A percentile compares a stretch with the other conserved stretches of the same genome.
These are phyloP conservation scores for Nemania sp. DNA, from an alignment of 2,329 filamentous ascomycete genomes.

Conservation along the genomic window DNA sequence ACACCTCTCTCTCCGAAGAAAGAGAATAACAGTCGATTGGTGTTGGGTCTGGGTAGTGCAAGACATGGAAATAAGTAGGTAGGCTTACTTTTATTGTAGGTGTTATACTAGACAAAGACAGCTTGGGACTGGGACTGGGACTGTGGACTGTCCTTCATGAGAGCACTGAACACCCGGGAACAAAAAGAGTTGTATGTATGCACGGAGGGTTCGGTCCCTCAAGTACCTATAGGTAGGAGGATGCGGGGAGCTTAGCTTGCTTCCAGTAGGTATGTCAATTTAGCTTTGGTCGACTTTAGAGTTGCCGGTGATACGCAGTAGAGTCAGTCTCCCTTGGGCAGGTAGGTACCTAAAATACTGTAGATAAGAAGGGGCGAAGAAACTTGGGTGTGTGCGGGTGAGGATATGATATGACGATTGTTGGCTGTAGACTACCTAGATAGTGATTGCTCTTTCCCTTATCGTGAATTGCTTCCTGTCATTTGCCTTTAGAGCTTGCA, in stretches of 20 bases:
- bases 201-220: background rate
- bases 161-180: background rate
- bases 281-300: slow-evolving; percentile 9
- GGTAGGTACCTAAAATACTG: no score
- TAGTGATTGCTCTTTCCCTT: no score
- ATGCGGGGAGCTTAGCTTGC: slow-evolving; percentile 24
- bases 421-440: no score
- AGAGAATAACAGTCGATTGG: background rate
- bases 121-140: background rate
- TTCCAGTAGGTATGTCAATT: slow-evolving; percentile 24
- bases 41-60: background rate
- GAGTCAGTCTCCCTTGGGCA: background rate
- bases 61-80: background rate
- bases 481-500: slow-evolving; percentile 12
- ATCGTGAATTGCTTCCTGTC: slow-evolving; percentile 32
- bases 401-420: slow-evolving; percentile 13
- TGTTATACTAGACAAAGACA: background rate
- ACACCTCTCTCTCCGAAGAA: background rate
- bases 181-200: background rate
- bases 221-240: no score
- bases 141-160: background rate
- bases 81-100: background rate
- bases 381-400: background rate
- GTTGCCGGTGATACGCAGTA: slow-evolving; percentile 4
- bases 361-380: background rate